Conservation (phyloP, 2,329 filamentous ascomycete species). For the Ceratocystis alfenasii region DNA sequence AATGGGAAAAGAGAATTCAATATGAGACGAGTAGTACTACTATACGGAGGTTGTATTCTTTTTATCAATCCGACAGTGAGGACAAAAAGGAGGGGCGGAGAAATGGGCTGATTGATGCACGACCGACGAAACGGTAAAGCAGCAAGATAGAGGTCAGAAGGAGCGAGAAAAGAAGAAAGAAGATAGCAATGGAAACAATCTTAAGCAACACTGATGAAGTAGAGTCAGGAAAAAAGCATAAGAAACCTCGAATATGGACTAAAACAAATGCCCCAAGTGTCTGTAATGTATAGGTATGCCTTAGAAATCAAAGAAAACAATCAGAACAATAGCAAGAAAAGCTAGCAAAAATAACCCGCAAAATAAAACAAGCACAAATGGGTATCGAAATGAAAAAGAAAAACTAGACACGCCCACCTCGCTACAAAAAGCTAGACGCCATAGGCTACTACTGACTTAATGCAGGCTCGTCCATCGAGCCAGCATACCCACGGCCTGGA, state of each 20-base stretch:
- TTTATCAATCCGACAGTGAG: not conserved
- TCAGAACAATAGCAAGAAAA: not conserved
- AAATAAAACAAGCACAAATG: constrained; percentile 10
- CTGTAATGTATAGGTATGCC: too few relatives aligned
- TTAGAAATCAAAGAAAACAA: constrained; percentile 6
- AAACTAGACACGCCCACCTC: not conserved
- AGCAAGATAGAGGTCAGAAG: constrained; percentile 11
- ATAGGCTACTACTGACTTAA: not conserved
- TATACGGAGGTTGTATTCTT: too few relatives aligned
- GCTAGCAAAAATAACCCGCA: constrained; percentile 14
- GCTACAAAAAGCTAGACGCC: not conserved
- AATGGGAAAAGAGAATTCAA: not conserved
- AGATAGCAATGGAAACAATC: not conserved
- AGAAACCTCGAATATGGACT: not conserved
- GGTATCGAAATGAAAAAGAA: constrained; percentile 10
- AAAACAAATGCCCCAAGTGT: not conserved
- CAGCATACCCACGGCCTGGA: not conserved
- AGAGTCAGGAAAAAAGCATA: not conserved
- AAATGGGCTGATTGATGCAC: not conserved
- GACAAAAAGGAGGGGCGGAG: not conserved
- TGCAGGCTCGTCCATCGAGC: not conserved
- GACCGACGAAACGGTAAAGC: not conserved
- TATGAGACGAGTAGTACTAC: not conserved
- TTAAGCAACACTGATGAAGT: not conserved
- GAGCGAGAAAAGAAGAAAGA: not conserved